These are phyloP conservation scores for Trichoderma afroharzianum DNA, from an alignment of 2,329 filamentous ascomycete species.

Conservation along the genomic window DNA sequence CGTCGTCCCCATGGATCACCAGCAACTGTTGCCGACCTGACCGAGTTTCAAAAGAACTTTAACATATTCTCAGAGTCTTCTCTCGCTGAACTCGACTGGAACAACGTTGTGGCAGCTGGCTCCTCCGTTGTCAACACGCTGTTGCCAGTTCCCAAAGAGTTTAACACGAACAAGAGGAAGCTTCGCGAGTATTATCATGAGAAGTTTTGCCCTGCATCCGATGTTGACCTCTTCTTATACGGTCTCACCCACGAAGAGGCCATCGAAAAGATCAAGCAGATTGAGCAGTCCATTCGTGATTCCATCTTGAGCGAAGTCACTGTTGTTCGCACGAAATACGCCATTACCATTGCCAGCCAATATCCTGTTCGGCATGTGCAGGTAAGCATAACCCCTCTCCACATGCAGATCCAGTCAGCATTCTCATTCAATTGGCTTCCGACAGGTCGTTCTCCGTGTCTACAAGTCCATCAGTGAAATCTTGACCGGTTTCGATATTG, in stretches of 20 bases:
- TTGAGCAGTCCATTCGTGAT: conserved; percentile 71
- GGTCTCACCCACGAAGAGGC: conserved; percentile 73
- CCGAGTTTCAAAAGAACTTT: conserved; percentile 76
- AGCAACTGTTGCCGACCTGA: conserved; percentile 63
- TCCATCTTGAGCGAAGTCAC: conserved; percentile 79
- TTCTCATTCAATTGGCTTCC: not conserved
- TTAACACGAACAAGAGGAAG: conserved; percentile 58
- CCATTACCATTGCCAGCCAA: conserved; percentile 79
- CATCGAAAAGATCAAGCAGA: conserved; percentile 77
- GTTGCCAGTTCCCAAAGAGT: conserved; percentile 63
- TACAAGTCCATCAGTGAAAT: conserved; percentile 84
- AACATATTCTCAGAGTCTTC: conserved; percentile 77
- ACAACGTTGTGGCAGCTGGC: conserved; percentile 75
- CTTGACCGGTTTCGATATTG: conserved; percentile 83
- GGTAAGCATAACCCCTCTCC: conserved; percentile 30
- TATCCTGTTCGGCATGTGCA: conserved; percentile 80
- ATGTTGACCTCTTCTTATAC: conserved; percentile 84
- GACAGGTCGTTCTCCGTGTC: conserved; percentile 74
- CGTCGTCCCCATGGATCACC: conserved; percentile 60
- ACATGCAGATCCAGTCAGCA: not conserved
- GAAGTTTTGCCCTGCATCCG: conserved; percentile 74
- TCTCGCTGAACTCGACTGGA: conserved; percentile 73
- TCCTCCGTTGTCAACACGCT: conserved; percentile 78
- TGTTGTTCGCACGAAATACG: conserved; percentile 80
- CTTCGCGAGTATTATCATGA: conserved; percentile 76